Conservation (phyloP, 2,329 filamentous ascomycete genomes). For the Talaromyces sp. region DNA sequence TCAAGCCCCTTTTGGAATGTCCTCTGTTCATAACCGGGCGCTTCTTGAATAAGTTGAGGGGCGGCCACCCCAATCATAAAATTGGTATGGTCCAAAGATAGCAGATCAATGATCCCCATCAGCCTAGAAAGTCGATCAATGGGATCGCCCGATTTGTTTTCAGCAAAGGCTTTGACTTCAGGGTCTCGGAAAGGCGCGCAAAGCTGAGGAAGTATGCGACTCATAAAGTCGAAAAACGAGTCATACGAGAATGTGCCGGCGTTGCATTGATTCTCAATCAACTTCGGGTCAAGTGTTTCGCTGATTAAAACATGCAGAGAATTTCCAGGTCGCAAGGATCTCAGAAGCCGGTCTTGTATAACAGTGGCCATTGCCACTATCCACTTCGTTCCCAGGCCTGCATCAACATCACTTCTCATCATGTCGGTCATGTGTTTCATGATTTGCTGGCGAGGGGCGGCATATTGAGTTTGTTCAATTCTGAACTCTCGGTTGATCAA, state of each 20-base stretch:
- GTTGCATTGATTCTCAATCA: slow-evolving; percentile 54
- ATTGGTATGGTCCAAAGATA: slow-evolving; percentile 61
- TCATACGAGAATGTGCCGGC: slow-evolving; percentile 60
- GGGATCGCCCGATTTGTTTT: slow-evolving; percentile 50
- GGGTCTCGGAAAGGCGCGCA: slow-evolving; percentile 61
- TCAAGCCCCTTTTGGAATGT: slow-evolving; percentile 54
- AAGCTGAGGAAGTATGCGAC: slow-evolving; percentile 57
- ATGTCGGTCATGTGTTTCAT: slow-evolving; percentile 56
- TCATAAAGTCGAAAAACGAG: slow-evolving; percentile 60
- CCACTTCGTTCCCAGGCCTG: slow-evolving; percentile 53
- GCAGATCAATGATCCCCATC: slow-evolving; percentile 58
- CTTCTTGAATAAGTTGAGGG: slow-evolving; percentile 56
- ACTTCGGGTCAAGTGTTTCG: slow-evolving; percentile 55
- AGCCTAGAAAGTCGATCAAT: slow-evolving; percentile 60
- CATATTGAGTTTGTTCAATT: slow-evolving; percentile 49
- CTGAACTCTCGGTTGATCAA: slow-evolving; percentile 60
- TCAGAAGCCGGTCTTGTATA: slow-evolving; percentile 56
- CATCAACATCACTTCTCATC: slow-evolving; percentile 55
- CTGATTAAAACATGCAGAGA: slow-evolving; percentile 58
- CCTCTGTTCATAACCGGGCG: slow-evolving; percentile 57
- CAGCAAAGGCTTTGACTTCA: slow-evolving; percentile 52
- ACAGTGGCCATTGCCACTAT: slow-evolving; percentile 63
- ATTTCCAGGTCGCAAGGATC: slow-evolving; percentile 56
- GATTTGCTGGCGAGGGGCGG: slow-evolving; percentile 50
- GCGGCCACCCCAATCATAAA: slow-evolving; percentile 59